phyloP scores from a whole-genome alignment of 805 yeast species.

The Blastobotrys americana region DNA sequence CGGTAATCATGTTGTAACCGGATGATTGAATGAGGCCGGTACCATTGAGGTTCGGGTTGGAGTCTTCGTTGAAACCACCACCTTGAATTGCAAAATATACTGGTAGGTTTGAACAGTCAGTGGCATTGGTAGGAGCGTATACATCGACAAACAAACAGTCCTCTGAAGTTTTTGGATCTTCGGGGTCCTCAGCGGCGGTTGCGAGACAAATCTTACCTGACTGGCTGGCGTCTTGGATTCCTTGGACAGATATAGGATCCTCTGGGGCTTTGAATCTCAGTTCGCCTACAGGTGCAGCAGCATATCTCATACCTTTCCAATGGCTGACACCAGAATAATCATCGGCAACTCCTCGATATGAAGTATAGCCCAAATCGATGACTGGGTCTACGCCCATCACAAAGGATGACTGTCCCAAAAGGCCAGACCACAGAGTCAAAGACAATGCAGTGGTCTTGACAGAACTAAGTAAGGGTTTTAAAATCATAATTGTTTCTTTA shows the following conservation, averaged over 20 bases:
- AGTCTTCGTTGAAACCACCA: slow-evolving; percentile 30
- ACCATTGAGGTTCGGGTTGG: slow-evolving; percentile 23
- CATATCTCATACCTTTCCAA: slow-evolving; percentile 10
- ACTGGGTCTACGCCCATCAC: slow-evolving; percentile 1
- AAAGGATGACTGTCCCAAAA: neutral
- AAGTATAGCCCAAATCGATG: slow-evolving; percentile 10
- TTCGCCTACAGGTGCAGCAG: slow-evolving; percentile 11
- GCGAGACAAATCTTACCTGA: slow-evolving; percentile 5
- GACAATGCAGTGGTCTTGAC: too few relatives aligned
- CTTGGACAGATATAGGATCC: neutral
- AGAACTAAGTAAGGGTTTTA: too few relatives aligned
- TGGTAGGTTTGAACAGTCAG: slow-evolving; percentile 12
- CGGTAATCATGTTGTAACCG: slow-evolving; percentile 23
- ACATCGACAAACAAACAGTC: slow-evolving; percentile 10
- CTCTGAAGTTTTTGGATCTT: neutral
- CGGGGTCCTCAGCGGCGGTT: neutral
- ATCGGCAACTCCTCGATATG: slow-evolving; percentile 4
- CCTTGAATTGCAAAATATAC: slow-evolving; percentile 34
- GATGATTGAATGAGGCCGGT: slow-evolving; percentile 14
- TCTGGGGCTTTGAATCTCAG: slow-evolving; percentile 13
- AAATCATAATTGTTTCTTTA: too few relatives aligned
- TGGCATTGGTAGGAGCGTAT: slow-evolving; percentile 1
- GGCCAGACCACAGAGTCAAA: too few relatives aligned
- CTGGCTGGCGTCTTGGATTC: slow-evolving; percentile 5
- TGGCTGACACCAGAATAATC: slow-evolving; percentile 1